Percentiles rank a stretch among this genome's conserved stretches.
phyloP scores from a whole-genome alignment of 1,284 basidiomycete genomes.

The Apiotrichum laibachii region DNA sequence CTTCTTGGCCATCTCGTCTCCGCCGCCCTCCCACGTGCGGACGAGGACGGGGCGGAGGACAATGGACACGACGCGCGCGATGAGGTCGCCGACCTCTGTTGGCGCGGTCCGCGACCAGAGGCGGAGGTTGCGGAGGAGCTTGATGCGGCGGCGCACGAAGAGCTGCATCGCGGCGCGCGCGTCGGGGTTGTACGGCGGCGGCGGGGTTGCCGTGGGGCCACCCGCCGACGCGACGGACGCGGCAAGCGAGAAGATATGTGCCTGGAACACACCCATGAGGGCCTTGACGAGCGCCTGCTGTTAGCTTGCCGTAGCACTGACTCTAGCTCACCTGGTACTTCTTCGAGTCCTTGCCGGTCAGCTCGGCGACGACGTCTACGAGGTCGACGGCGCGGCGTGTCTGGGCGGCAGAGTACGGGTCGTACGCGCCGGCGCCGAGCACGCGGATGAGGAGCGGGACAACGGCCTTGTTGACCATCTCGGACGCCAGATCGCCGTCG shows the following conservation, averaged over 20 bases:
- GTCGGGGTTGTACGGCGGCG: slow-evolving; percentile 69
- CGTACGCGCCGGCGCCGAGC: slow-evolving; percentile 69
- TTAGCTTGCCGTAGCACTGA: neutral
- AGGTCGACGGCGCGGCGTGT: slow-evolving; percentile 67
- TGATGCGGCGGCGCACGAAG: slow-evolving; percentile 66
- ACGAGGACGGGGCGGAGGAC: slow-evolving; percentile 67
- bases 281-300: slow-evolving; percentile 67
- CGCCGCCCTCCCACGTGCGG: slow-evolving; percentile 84
- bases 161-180: slow-evolving; percentile 68
- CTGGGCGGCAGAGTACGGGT: slow-evolving; percentile 73
- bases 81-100: slow-evolving; percentile 61
- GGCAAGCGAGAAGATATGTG: slow-evolving; percentile 58
- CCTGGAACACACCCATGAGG: slow-evolving; percentile 60
- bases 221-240: slow-evolving; percentile 45
- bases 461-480: slow-evolving; percentile 79
- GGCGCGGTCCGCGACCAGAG: slow-evolving; percentile 72
- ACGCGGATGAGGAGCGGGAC: slow-evolving; percentile 71
- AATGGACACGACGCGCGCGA: slow-evolving; percentile 60
- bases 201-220: slow-evolving; percentile 44
- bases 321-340: slow-evolving; percentile 63
- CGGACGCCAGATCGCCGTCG: slow-evolving; percentile 81
- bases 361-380: slow-evolving; percentile 75
- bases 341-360: slow-evolving; percentile 62
- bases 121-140: slow-evolving; percentile 69
- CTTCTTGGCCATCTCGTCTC: slow-evolving; percentile 62